Base-by-base conservation (phyloP, 495 filamentous ascomycete species). In the Xylaria longipes region DNA sequence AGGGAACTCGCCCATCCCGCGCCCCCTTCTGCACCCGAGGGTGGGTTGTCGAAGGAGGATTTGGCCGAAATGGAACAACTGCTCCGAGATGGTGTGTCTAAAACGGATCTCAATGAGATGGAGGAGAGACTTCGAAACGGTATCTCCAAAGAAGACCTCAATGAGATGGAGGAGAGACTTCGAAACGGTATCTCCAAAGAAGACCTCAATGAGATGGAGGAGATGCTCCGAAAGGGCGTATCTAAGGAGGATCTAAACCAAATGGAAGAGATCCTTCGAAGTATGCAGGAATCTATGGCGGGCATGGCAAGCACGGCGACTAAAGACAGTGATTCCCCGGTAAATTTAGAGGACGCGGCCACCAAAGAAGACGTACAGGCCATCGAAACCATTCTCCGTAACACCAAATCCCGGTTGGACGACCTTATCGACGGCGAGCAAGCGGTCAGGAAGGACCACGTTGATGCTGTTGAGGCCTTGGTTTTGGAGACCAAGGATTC, bases 341-440 rank as follows among this genome's bases (percentile, higher is more conserved):
- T 74, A 75, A 83, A 72, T 37, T 52, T 63, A 11, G 79, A 80
- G 35, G 75, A 84, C 65, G 46, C 77, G 3, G 89, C 89, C 29
- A 87, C 85, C 31, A 90, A 88, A 77, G 92, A 95, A 70, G 94
- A 97, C 73, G 92, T 92, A 3, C 89, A 94, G 70, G 92, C 91
- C n/a, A 94, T 98, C 68, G 94, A 97, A 78, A 94, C 90, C 0
- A 87, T 98, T 57, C 87, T 98, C 29, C 88, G 91, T 60, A 95
- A 94, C 76, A 93, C 93, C 25, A 97, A 97, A 74, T 87, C 91
- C 12, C 90, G 91, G 61, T 84, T 97, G 50, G 94, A 97, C 43
- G 93, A 94, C 41, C 82, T 96, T 54, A 84, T 85, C 22, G 88
- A 94, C 54, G 89, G 92, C 22, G 85, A 87, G 43, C 82, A 88